phyloP scores from a whole-genome alignment of 2,329 filamentous ascomycete genomes.

The Aspergillus nomiae region DNA sequence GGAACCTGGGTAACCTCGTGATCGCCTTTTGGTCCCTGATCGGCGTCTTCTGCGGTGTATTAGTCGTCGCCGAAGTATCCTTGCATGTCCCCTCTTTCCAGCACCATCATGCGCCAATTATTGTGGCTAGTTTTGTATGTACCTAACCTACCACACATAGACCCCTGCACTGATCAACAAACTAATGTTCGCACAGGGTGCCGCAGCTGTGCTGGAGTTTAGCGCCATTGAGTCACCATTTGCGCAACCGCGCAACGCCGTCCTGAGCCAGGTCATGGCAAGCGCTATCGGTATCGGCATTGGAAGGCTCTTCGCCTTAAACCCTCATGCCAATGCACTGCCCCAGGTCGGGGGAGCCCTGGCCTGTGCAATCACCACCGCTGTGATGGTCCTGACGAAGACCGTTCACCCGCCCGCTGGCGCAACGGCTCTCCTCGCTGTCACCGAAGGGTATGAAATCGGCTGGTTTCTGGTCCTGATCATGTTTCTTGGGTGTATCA shows the following conservation, averaged over 20 bases:
- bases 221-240: conserved; percentile 71
- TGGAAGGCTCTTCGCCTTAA: conserved; percentile 65
- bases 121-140: conserved; percentile 72
- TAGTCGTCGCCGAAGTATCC: conserved; percentile 61
- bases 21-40: conserved; percentile 65
- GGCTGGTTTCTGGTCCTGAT: conserved; percentile 72
- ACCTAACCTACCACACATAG: background rate
- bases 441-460: conserved; percentile 55
- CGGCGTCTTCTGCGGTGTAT: conserved; percentile 64
- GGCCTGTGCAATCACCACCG: conserved; percentile 64
- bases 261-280: conserved; percentile 68
- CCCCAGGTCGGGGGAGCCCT: conserved; percentile 68
- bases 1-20: conserved; percentile 58
- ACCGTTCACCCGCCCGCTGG: conserved; percentile 75
- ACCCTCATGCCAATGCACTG: conserved; percentile 51
- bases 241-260: conserved; percentile 69
- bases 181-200: conserved; percentile 56
- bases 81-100: conserved; percentile 58
- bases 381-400: conserved; percentile 69
- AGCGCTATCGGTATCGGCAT: conserved; percentile 63
- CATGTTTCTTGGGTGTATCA: conserved; percentile 58
- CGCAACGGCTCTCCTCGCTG: conserved; percentile 70
- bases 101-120: conserved; percentile 56
- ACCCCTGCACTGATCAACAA: background rate
- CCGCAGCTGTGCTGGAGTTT: conserved; percentile 74